Conservation (phyloP, 1,284 basidiomycete genomes). For the Rhodotorula sp. region DNA sequence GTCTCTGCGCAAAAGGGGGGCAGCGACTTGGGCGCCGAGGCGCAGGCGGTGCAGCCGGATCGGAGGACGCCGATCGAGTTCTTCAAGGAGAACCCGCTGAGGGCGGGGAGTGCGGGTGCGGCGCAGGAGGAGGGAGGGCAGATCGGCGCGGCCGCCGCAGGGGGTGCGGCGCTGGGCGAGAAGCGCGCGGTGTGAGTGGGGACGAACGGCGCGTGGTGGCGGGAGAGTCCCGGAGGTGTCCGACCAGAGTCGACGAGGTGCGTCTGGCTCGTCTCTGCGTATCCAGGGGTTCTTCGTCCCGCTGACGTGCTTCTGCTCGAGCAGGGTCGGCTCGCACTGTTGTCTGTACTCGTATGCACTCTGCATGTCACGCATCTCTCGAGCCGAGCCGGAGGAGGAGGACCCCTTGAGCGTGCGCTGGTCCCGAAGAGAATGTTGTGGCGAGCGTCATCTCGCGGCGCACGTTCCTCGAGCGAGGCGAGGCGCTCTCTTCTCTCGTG, state of each 20-base stretch:
- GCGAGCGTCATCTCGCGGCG: too few species aligned
- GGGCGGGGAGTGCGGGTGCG: constrained; percentile 3
- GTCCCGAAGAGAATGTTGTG: too few species aligned
- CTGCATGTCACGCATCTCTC: too few species aligned
- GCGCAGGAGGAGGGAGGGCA: constrained; percentile 13
- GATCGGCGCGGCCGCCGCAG: not conserved
- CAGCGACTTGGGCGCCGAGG: not conserved
- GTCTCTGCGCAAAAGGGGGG: constrained; percentile 10
- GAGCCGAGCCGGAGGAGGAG: too few species aligned
- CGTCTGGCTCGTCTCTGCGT: not conserved
- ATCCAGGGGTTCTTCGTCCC: too few species aligned
- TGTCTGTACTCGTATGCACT: not conserved
- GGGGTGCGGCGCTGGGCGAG: not conserved
- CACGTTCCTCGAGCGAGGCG: too few species aligned
- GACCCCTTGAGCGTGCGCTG: too few species aligned
- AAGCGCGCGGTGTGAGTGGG: not conserved
- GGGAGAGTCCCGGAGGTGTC: too few species aligned
- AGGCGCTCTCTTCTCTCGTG: too few species aligned
- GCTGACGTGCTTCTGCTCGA: not conserved
- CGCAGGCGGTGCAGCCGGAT: constrained; percentile 16
- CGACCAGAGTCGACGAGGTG: too few species aligned
- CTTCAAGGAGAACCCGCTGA: constrained; percentile 36
- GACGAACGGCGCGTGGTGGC: not conserved
- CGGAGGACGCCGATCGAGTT: constrained; percentile 31
- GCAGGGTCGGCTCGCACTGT: not conserved